Conservation (phyloP, 768 basidiomycete genomes). For the Lentinus brumalis region DNA sequence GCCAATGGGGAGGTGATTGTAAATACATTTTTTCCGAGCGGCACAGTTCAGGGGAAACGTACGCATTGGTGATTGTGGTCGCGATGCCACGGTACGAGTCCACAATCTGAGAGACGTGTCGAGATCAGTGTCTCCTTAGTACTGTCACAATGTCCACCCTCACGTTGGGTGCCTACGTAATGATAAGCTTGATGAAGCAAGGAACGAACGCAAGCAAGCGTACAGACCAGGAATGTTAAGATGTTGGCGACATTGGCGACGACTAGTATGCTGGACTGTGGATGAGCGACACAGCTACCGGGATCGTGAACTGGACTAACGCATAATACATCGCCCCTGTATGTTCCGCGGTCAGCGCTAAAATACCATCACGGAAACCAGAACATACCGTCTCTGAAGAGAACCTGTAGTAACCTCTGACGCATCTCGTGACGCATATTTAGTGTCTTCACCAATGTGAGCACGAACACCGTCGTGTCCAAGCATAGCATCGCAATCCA, state of each 20-base stretch:
- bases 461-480: background rate
- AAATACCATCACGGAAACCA: background rate
- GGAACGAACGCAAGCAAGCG: background rate
- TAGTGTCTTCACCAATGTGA: background rate
- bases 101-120: background rate
- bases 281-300: background rate
- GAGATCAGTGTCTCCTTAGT: background rate
- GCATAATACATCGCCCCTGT: background rate
- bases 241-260: background rate
- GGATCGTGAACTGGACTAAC: background rate
- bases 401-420: background rate
- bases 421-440: background rate
- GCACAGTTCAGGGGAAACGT: background rate
- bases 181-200: background rate
- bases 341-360: background rate
- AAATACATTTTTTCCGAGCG: no score
- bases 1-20: background rate
- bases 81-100: background rate
- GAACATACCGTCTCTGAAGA: conserved; percentile 6
- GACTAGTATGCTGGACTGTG: background rate
- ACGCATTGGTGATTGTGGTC: conserved; percentile 13
- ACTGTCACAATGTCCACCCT: no score
- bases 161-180: background rate
- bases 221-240: background rate
- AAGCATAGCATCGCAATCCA: conserved; percentile 3